Base-by-base conservation (phyloP, 139 green algal genomes). In the Choricystis sp. region DNA sequence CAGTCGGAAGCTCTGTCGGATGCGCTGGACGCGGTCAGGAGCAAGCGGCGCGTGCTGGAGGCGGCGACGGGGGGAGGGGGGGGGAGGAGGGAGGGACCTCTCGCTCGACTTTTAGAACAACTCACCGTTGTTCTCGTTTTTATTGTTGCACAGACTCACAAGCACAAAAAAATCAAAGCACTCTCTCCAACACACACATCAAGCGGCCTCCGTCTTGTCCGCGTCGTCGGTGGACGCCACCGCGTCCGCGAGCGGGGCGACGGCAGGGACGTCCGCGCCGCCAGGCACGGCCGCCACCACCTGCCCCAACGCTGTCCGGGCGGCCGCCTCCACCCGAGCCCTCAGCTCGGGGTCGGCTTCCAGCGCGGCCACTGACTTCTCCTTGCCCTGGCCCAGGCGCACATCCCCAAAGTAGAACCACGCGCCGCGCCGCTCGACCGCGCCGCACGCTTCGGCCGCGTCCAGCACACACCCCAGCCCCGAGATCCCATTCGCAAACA, bases 401-500 rank as follows among this genome's bases (percentile, higher is more conserved):
- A 67, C 20, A 3, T 81, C 81, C 9, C 70, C 80, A 31, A 77
- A 81, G 66, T 70, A 83, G 74, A 88, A 91, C 67, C 70, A 93
- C 26, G 62, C 68, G 29, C 87, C 91, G 29, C 66, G 71, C 31
- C 72, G 70, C 24, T 69, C 31, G 22, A 96, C 59, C 23, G 95
- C 74, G 0, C 69, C 78, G 2, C 79, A 25, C 31, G 68, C 56
- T 79, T 95, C 88, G 0, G 83, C 90, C 9, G 77, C 85, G 58
- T 97, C 90, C 48, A 96, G 64, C 60, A 92, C 21, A 49, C 72
- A 83, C 14, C 79, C 83, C 29, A 80, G 59, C 28, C 62, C 63
- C 66, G 81, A 82, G 71, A 96, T 89, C 66, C 89, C 89, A 59
- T 48, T 49, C 22, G 78, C 81, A 73, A 87, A 96, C 57, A 91